Evolutionary conservation across 371 early-diverging fungal species (phyloP), one percentile per base, ranked within the genome.

Genomic region (Thermomucor indicae-seudaticae): DNA sequence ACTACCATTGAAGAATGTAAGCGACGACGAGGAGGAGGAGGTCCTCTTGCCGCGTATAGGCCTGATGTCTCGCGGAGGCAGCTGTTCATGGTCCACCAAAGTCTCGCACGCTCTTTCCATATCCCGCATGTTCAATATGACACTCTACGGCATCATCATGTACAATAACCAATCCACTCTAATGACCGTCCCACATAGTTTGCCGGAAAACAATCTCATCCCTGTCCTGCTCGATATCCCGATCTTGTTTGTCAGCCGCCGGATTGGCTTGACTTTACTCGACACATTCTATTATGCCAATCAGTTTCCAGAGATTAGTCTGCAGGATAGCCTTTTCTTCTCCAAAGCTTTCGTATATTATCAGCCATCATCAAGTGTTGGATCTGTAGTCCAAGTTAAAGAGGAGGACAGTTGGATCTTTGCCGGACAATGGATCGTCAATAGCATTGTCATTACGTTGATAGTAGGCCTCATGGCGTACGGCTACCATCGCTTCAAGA

Each of bases 31-130:
- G 19, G 31, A 30, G n/a, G 37, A 20, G 2, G 25, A 35, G 4
- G 25, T 19, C 10, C 10, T 32, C 0, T n/a, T 55, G 20, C 43
- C 27, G 7, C 41, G 49, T 25, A 31, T 57, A 6, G 58, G 43
- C 16, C 24, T 51, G 11, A 41, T 57, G 10, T 23, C 51, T 2
- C 58, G 47, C n/a, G 43, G 43, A 5, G 57, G 28, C 23, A 17
- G 19, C 19, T 57, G 48, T 43, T 44, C 58, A 2, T 57, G 51
- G 51, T 35, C 58, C 6, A 30, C 41, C 11, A 57, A 57, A 46
- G 20, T 47, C 3, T 28, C 38, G 22, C 47, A 43, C 28, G 51
- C 48, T 3, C 17, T 35, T 28, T 16, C 47, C n/a, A 51, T 51
- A 4, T 24, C 51, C 6, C 8, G 23, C 1, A 17, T 19, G 0